Conservation (phyloP, 106 monocot genomes). For the Triglochin maritima region DNA sequence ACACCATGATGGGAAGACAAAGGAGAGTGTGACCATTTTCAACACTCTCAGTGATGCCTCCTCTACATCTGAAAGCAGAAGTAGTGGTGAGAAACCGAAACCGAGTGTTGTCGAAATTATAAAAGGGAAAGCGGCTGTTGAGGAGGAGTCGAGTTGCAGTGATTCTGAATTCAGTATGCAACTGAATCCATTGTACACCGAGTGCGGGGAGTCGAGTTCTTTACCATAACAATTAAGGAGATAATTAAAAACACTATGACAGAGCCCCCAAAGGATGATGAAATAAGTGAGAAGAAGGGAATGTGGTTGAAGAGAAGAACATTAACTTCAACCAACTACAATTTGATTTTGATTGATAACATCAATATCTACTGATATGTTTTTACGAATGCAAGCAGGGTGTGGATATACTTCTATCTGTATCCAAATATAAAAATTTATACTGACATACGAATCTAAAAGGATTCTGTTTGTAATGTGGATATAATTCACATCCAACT, state of each 20-base stretch:
- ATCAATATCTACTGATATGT: background rate
- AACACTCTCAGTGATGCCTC: conserved; percentile 38
- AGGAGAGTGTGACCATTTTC: conserved; percentile 55
- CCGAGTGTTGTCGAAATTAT: conserved; percentile 5
- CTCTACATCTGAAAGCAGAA: conserved; percentile 21
- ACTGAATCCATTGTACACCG: background rate
- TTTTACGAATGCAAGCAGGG: too few species aligned
- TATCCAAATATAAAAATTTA: too few species aligned
- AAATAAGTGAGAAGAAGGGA: background rate
- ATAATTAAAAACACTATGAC: background rate
- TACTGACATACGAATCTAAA: too few species aligned
- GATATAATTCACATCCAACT: too few species aligned
- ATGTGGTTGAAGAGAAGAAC: conserved; percentile 3
- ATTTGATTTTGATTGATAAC: background rate
- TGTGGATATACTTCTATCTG: too few species aligned
- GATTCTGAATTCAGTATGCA: background rate
- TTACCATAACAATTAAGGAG: background rate
- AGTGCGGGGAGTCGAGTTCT: background rate
- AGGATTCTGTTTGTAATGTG: too few species aligned
- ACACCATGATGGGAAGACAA: conserved; percentile 35
- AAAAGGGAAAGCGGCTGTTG: conserved; percentile 11
- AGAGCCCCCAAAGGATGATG: background rate
- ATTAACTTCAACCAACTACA: background rate
- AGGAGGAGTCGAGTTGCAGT: conserved; percentile 4
- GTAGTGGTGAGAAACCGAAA: background rate